Base-by-base conservation (phyloP, 2,329 filamentous ascomycete genomes). In the Trichoderma oligosporum region DNA sequence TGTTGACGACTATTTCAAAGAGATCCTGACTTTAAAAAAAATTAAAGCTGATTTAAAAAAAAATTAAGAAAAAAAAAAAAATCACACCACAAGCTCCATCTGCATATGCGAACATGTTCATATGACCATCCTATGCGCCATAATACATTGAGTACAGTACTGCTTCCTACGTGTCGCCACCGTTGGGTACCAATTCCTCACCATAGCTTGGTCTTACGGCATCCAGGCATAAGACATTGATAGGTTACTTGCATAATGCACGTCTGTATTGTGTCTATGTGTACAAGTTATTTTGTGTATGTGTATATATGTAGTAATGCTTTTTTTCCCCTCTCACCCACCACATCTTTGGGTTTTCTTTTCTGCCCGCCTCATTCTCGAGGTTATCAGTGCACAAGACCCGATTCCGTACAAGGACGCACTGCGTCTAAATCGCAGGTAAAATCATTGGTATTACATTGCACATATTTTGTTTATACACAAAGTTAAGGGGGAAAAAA, bases 401-500 rank as follows among this genome's bases (percentile, higher is more conserved):
- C 16, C 46, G 14, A 8, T 14, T 29, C 51, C n/a, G 20, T 54
- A 7, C 11, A 20, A 45, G 7, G 9, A 36, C 16, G 27, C 49
- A 53, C 27, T 24, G n/a, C 33, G 18, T 38, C 8, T 7, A 11
- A 14, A 49, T 38, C 22, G 18, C 18, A 20, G 25, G 18, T 44
- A n/a, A 9, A 38, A 20, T 35, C 24, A 7, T 11, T 31, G 31
- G 31, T 57, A 52, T 49, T 57, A 57, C 25, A 51, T 46, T 29
- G 24, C 25, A n/a, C 25, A 35, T 35, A 24, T 33, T 38, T 31
- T 56, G 22, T 39, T 47, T 31, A 47, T 56, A 48, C 44, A 48
- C n/a, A 58, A 52, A 24, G 39, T 29, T 46, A 20, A 46, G 31
- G 31, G 25, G 25, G 20, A 46, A n/a, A 22, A 38, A 57, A 59